phyloP scores from a whole-genome alignment of 768 basidiomycete genomes.

The Tulasnella sp. region DNA sequence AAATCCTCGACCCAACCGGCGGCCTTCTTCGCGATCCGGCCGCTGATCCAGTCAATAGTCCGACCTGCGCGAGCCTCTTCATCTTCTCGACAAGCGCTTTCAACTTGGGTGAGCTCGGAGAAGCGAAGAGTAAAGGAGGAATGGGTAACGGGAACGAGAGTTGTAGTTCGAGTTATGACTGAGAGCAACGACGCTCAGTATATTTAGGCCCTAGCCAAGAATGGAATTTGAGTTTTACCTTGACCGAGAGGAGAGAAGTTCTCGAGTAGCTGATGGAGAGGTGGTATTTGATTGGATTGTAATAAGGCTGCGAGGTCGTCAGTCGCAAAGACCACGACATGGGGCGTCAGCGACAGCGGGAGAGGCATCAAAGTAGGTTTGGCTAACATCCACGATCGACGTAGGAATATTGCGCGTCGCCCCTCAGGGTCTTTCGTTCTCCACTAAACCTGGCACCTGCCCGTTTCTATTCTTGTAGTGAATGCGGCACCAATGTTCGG shows the following conservation, averaged over 20 bases:
- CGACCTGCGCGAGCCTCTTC: slow-evolving; percentile 71
- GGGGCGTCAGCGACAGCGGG: slow-evolving; percentile 72
- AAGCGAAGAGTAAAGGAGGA: slow-evolving; percentile 67
- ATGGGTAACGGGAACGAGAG: slow-evolving; percentile 63
- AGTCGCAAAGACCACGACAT: slow-evolving; percentile 66
- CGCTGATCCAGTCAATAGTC: slow-evolving; percentile 80
- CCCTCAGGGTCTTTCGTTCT: not conserved
- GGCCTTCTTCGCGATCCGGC: slow-evolving; percentile 55
- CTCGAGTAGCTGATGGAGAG: slow-evolving; percentile 66
- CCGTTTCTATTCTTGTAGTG: too few relatives aligned
- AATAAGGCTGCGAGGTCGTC: slow-evolving; percentile 61
- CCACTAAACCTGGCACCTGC: too few relatives aligned
- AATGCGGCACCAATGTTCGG: too few relatives aligned
- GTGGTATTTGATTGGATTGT: slow-evolving; percentile 50
- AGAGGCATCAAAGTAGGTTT: slow-evolving; percentile 28
- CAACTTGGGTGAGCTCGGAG: slow-evolving; percentile 64
- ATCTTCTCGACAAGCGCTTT: slow-evolving; percentile 65
- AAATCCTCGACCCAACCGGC: slow-evolving; percentile 64
- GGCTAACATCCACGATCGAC: not conserved
- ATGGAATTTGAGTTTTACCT: slow-evolving; percentile 41
- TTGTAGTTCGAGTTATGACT: slow-evolving; percentile 76
- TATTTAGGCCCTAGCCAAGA: not conserved
- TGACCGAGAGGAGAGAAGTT: slow-evolving; percentile 78
- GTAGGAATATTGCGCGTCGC: not conserved
- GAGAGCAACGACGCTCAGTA: not conserved